These are phyloP conservation scores for Pseudocercospora musae DNA, from an alignment of 2,329 filamentous ascomycete genomes.

Conservation along the genomic window DNA sequence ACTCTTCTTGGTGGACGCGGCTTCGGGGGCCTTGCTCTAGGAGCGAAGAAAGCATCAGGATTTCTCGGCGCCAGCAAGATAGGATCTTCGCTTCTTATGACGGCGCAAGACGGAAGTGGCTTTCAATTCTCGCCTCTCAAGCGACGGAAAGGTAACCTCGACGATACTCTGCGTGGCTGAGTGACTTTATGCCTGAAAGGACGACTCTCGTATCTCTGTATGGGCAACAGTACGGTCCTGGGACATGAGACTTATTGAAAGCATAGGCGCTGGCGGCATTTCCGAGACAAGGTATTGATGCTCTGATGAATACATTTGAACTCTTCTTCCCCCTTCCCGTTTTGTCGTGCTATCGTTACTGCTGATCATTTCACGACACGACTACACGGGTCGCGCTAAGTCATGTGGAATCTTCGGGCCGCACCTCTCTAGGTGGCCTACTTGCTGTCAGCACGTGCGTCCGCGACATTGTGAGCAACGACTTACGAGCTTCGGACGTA, in stretches of 20 bases:
- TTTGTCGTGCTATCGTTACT: not conserved
- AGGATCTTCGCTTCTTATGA: constrained; percentile 28
- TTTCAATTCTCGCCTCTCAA: constrained; percentile 40
- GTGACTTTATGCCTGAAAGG: not conserved
- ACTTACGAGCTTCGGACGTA: too few species aligned
- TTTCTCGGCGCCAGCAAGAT: constrained; percentile 26
- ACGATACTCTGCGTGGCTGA: constrained; percentile 34
- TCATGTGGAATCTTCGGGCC: too few species aligned
- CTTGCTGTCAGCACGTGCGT: too few species aligned
- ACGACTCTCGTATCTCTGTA: not conserved
- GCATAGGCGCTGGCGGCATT: not conserved
- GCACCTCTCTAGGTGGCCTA: too few species aligned
- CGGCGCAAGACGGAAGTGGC: constrained; percentile 36
- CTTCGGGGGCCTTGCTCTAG: constrained; percentile 32
- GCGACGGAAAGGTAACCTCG: constrained; percentile 31
- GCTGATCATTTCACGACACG: not conserved
- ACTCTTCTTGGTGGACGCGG: constrained; percentile 32
- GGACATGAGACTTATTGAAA: not conserved
- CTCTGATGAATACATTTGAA: not conserved
- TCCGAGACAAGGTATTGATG: not conserved
- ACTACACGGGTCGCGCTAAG: too few species aligned
- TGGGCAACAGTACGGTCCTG: constrained; percentile 11
- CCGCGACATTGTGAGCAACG: too few species aligned
- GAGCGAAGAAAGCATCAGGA: constrained; percentile 29
- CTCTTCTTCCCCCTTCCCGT: not conserved